A percentile compares a stretch with the other conserved stretches of the same genome.
These are phyloP conservation scores for Rhodotorula sp. DNA, from an alignment of 1,284 basidiomycete genomes.

Conservation along the genomic window DNA sequence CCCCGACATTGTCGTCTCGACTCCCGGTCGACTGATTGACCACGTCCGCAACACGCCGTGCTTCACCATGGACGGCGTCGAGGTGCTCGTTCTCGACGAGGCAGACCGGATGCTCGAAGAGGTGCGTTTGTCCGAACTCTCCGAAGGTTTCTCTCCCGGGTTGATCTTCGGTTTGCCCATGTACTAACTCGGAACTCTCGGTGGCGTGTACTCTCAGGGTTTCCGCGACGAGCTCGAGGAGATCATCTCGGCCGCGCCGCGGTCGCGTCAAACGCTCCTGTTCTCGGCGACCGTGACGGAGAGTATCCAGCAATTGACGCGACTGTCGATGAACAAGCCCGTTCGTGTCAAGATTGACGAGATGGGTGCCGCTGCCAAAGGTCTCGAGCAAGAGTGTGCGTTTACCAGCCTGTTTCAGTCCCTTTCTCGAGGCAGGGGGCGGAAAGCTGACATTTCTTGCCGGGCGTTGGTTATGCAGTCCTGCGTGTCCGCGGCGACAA, in stretches of 20 bases:
- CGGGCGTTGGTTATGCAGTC: constrained; percentile 10
- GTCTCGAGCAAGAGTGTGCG: constrained; percentile 90
- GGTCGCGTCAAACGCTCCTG: constrained; percentile 91
- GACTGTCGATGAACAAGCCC: constrained; percentile 86
- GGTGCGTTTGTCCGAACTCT: constrained; percentile 5
- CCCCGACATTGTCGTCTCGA: constrained; percentile 91
- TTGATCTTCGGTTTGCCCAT: neutral
- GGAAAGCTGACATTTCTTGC: neutral
- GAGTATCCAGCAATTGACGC: constrained; percentile 87
- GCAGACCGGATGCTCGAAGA: constrained; percentile 98
- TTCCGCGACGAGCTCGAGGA: constrained; percentile 94
- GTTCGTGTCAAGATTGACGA: constrained; percentile 94
- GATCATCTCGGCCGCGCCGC: constrained; percentile 86
- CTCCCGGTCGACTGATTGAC: constrained; percentile 93
- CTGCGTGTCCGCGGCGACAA: constrained; percentile 71
- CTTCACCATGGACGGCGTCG: constrained; percentile 88
- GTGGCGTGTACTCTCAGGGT: constrained; percentile 53
- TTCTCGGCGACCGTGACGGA: constrained; percentile 99
- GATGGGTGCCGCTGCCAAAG: constrained; percentile 80
- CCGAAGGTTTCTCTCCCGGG: too few species aligned
- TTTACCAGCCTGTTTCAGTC: neutral
- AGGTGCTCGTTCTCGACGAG: constrained; percentile 93
- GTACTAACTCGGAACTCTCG: neutral
- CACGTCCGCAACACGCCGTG: constrained; percentile 93
- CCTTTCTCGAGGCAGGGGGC: neutral